These are phyloP conservation scores for Gaultheria prostrata DNA, from an alignment of 148 eudicot genomes.

Conservation along the genomic window DNA sequence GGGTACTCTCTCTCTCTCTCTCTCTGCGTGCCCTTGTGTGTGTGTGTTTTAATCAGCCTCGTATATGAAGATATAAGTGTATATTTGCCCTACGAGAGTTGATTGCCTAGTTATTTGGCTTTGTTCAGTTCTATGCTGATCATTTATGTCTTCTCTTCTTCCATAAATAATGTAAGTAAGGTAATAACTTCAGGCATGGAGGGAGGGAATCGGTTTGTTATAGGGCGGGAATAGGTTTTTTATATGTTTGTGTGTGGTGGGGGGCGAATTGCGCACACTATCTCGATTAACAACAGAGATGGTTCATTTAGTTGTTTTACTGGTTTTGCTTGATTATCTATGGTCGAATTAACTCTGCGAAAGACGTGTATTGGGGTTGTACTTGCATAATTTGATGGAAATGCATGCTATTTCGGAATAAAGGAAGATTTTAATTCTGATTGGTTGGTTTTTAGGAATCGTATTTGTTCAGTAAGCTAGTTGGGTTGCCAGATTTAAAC, in stretches of 20 bases:
- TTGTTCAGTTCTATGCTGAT: not conserved
- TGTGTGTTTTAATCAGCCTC: not conserved
- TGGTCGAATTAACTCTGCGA: not conserved
- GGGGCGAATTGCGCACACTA: too few species aligned
- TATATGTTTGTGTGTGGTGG: too few species aligned
- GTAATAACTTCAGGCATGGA: too few species aligned
- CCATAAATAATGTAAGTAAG: too few species aligned
- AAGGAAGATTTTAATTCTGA: not conserved
- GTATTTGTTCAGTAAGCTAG: too few species aligned
- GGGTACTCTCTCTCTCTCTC: conserved; percentile 35
- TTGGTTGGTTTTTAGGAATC: not conserved
- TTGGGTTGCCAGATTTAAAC: too few species aligned
- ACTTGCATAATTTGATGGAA: not conserved
- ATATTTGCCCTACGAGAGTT: not conserved
- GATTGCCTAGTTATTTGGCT: not conserved
- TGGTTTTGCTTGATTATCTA: not conserved
- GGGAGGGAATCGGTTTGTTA: too few species aligned
- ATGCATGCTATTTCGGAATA: not conserved
- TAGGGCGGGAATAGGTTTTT: too few species aligned
- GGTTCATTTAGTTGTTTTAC: too few species aligned
- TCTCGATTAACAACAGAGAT: too few species aligned
- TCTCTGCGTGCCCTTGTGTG: too few species aligned
- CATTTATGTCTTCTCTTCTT: not conserved
- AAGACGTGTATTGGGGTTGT: not conserved
- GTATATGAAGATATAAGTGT: not conserved